Base-by-base conservation (phyloP, 75 land plant species). In the Pinus albicaulis region DNA sequence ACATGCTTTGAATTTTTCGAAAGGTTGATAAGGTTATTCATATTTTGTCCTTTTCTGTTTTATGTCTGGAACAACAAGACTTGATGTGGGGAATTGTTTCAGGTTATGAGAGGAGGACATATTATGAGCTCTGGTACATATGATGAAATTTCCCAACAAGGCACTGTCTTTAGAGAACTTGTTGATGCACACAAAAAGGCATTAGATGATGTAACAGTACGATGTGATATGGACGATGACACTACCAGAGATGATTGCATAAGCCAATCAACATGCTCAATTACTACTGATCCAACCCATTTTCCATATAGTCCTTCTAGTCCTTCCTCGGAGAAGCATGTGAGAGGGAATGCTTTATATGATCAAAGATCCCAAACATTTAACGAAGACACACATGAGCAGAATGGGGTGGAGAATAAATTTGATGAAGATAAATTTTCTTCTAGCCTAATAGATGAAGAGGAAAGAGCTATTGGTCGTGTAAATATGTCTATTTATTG, bases 121-220 rank as follows among this genome's bases (percentile, higher is more conserved):
- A 76, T 83, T 2, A 75, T 75, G 12, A 83, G 81, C 56, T 77
- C 86, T 34, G 86, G 86, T 3, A 81, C 55, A 48, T 84, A 77
- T 73, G 16, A 44, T 48, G 79, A 80, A 25, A 73, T 84, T 26
- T 57, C 78, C 1, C 36, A 34, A 34, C 5, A 52, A 53, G 86
- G 82, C 15, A 23, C 71, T 1, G 82, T 70, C 55, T 81, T 84
- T 34, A 77, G 74, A 66, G 75, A 61, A 22, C 75, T 84, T 26
- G 83, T 84, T 55, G 72, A 55, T 68, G 83, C 80, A 22, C 82
- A 84, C 55, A 80, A 72, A 44, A 61, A 77, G 56, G 83, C 86
- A 55, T 57, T 84, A 64, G 68, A 34, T 64, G 68, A 31, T 58
- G 86, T 56, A 53, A 71, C 57, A 20, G 66, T 81, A n/a, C 76